Percentiles rank a stretch among this genome's conserved stretches.
Conservation (phyloP, 78 protist genomes). For the Anaeramoeba flamelloides region DNA sequence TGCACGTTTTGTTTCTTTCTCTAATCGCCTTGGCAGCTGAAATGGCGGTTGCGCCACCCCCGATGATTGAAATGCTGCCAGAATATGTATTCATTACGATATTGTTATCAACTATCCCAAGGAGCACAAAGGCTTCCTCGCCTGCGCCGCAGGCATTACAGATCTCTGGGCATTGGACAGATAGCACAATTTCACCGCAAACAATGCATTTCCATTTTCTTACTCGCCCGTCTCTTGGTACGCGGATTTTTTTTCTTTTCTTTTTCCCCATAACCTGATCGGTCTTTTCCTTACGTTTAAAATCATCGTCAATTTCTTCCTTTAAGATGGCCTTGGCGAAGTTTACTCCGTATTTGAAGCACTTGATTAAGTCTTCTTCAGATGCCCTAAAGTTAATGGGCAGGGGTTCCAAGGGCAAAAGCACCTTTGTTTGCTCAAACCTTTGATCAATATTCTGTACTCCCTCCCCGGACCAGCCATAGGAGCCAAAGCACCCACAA, state of each 20-base stretch:
- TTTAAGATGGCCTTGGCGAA: background rate
- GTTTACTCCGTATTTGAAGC: background rate
- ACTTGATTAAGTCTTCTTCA: background rate
- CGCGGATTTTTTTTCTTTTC: too few species aligned
- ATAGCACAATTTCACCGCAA: background rate
- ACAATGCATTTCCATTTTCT: constrained; percentile 11
- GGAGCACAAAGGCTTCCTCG: background rate
- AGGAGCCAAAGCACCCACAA: background rate
- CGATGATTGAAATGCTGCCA: background rate
- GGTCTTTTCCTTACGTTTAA: background rate
- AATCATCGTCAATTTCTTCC: background rate
- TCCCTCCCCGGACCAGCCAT: constrained; percentile 10
- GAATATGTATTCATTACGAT: background rate
- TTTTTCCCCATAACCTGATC: too few species aligned
- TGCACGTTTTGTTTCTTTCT: background rate
- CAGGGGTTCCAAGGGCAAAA: background rate
- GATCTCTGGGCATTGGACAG: background rate
- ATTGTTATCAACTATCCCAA: background rate
- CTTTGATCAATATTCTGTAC: background rate
- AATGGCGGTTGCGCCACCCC: constrained; percentile 1
- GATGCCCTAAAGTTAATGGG: background rate
- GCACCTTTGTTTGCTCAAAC: background rate
- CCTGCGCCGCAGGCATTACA: constrained; percentile 12
- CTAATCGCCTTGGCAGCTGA: background rate
- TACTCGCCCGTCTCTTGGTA: background rate